phyloP scores from a whole-genome alignment of 176 grass and related monocot genomes.

The Aegilops speltoides region DNA sequence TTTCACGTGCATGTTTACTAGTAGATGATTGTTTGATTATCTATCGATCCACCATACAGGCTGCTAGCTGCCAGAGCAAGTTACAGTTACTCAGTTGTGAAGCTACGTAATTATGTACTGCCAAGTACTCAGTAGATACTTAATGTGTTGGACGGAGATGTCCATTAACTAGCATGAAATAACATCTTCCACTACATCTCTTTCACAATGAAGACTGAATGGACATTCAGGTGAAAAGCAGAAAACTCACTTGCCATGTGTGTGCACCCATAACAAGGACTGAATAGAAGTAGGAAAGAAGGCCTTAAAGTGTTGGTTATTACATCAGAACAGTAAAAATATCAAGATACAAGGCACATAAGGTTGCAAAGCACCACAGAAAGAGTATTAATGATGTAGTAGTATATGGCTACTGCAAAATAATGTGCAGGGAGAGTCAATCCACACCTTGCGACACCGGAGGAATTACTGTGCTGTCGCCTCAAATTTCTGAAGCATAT shows the following conservation, averaged over 20 bases:
- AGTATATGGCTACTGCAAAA: constrained; percentile 2
- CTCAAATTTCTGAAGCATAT: constrained; percentile 80
- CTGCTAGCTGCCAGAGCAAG: neutral
- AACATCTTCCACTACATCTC: neutral
- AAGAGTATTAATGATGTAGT: neutral
- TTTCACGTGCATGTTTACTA: no score
- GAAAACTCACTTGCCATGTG: neutral
- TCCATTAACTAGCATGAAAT: neutral
- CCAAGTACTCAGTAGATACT: neutral
- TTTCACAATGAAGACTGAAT: constrained; percentile 8
- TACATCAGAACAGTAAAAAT: neutral
- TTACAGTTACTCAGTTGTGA: neutral
- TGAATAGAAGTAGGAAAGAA: neutral
- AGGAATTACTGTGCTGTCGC: constrained; percentile 33
- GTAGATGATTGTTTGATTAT: neutral
- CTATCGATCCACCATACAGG: neutral
- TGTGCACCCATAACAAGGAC: neutral
- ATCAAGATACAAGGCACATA: constrained; percentile 5
- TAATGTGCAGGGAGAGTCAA: constrained; percentile 19
- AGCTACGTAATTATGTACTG: neutral
- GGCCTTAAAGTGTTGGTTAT: neutral
- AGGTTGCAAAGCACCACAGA: neutral
- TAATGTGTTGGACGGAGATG: neutral
- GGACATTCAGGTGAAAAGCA: neutral
- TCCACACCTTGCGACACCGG: constrained; percentile 34